phyloP scores from a whole-genome alignment of 164 flowering plant genomes.

The Akebia trifoliata region DNA sequence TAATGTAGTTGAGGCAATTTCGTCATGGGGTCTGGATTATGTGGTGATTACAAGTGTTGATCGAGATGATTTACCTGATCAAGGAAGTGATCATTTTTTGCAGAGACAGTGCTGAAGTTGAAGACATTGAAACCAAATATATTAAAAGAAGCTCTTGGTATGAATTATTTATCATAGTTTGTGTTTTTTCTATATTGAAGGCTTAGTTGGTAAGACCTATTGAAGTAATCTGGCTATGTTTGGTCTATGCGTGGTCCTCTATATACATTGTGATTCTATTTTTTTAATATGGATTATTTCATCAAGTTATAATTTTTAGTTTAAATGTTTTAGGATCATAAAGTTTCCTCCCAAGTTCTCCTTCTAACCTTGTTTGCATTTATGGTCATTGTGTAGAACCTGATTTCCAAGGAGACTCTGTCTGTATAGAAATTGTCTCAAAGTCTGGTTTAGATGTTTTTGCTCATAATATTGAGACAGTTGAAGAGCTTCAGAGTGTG shows the following conservation, averaged over 20 bases:
- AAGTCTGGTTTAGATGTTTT: constrained; percentile 83
- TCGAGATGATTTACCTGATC: constrained; percentile 88
- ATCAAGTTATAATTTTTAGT: neutral
- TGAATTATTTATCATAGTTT: no score
- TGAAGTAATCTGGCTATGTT: no score
- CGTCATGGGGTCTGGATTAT: constrained; percentile 95
- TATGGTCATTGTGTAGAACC: constrained; percentile 52
- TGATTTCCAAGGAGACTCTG: constrained; percentile 74
- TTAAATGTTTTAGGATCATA: neutral
- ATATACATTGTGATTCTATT: neutral
- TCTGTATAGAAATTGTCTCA: constrained; percentile 79
- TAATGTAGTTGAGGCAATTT: constrained; percentile 93
- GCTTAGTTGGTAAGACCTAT: no score
- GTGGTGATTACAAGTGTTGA: no score
- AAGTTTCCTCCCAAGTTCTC: neutral
- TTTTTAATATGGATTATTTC: no score
- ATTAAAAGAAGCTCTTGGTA: constrained; percentile 95
- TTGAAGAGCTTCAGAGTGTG: constrained; percentile 74
- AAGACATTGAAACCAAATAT: constrained; percentile 70
- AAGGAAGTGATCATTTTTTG: constrained; percentile 93
- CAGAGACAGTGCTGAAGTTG: constrained; percentile 81
- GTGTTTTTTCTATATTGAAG: no score
- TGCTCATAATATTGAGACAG: no score
- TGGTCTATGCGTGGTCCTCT: neutral
- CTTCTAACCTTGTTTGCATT: neutral